phyloP scores from a whole-genome alignment of 2,329 filamentous ascomycete genomes.

The Ciborinia camelliae region DNA sequence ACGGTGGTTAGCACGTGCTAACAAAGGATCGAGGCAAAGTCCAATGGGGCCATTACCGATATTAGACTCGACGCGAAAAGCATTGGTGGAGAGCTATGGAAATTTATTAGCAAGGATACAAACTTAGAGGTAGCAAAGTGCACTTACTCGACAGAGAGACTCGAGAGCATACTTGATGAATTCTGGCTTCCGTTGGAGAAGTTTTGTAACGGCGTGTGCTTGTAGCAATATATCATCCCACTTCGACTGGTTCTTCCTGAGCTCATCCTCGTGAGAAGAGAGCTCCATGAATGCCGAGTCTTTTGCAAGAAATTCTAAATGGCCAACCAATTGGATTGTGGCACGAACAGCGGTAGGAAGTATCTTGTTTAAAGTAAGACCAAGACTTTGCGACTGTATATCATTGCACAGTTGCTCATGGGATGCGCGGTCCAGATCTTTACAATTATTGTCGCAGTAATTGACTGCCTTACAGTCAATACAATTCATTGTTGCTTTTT shows the following conservation, averaged over 20 bases:
- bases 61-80: slow-evolving; percentile 54
- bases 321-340: slow-evolving; percentile 48
- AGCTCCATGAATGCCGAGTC: slow-evolving; percentile 35
- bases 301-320: slow-evolving; percentile 11
- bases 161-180: slow-evolving; percentile 43
- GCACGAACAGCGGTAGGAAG: slow-evolving; percentile 53
- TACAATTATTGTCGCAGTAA: slow-evolving; percentile 55
- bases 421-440: slow-evolving; percentile 37
- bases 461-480: slow-evolving; percentile 50
- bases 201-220: slow-evolving; percentile 47
- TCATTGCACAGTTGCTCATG: slow-evolving; percentile 4
- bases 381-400: background rate
- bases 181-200: slow-evolving; percentile 32
- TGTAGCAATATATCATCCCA: slow-evolving; percentile 47
- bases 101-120: slow-evolving; percentile 2
- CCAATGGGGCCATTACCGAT: slow-evolving; percentile 51
- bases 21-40: slow-evolving; percentile 52
- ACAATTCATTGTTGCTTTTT: slow-evolving; percentile 41
- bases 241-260: slow-evolving; percentile 39
- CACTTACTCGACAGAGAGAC: slow-evolving; percentile 52
- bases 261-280: slow-evolving; percentile 48
- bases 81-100: slow-evolving; percentile 56
- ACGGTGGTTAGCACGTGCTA: slow-evolving; percentile 57
- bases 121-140: background rate
- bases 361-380: background rate